phyloP scores from a whole-genome alignment of 306 rosid genomes.

The Cyamopsis tetragonoloba region DNA sequence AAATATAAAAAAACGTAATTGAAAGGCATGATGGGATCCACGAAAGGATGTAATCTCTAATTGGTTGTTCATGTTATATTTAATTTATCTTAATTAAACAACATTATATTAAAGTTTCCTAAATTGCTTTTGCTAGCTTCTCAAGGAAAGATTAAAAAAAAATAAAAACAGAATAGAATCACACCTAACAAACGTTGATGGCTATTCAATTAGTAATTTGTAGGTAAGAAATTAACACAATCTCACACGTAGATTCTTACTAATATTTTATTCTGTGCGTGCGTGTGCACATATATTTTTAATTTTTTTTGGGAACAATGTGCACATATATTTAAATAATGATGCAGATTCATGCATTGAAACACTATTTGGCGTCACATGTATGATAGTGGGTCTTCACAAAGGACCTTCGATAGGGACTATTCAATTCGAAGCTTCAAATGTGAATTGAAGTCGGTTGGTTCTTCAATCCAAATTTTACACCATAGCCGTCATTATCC shows the following conservation, averaged over 20 bases:
- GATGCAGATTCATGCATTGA: slow-evolving; percentile 16
- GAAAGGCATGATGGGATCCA: slow-evolving; percentile 12
- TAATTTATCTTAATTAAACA: not conserved
- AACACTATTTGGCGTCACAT: not conserved
- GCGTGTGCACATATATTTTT: no score
- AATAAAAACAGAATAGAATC: not conserved
- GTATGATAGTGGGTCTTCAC: slow-evolving; percentile 16
- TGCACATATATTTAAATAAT: not conserved
- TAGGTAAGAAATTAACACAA: not conserved
- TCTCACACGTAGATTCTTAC: slow-evolving; percentile 6
- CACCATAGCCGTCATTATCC: not conserved
- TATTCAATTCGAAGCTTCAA: not conserved
- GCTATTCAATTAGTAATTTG: not conserved
- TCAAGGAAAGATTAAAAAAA: not conserved
- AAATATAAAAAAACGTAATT: not conserved
- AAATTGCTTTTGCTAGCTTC: not conserved
- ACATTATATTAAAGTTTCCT: not conserved
- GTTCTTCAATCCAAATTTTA: slow-evolving; percentile 20
- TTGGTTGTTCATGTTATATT: no score
- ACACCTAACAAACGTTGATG: slow-evolving; percentile 24
- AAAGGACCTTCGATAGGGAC: no score
- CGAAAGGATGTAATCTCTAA: not conserved
- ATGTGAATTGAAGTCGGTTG: not conserved
- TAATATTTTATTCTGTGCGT: not conserved
- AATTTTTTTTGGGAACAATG: not conserved